Conservation (phyloP, 2,329 filamentous ascomycete genomes). For the Neonectria ditissima region DNA sequence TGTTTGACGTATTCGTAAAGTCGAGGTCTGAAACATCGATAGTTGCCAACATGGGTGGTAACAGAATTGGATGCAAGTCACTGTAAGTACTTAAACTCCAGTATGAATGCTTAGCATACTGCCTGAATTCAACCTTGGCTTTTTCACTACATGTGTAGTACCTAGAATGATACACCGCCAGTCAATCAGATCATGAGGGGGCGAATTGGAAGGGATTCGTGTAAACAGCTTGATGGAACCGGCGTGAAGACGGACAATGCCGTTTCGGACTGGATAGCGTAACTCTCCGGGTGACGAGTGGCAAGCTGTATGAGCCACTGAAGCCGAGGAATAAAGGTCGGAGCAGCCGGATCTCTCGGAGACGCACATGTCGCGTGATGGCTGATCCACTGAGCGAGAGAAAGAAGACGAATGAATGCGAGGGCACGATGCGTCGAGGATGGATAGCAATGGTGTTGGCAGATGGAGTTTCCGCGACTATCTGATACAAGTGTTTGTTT, state of each 20-base stretch:
- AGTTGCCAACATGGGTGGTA: background rate
- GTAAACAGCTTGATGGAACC: background rate
- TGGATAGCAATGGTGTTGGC: background rate
- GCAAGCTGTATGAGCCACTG: background rate
- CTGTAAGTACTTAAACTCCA: background rate
- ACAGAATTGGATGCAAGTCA: background rate
- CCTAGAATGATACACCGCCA: background rate
- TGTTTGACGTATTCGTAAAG: constrained; percentile 4
- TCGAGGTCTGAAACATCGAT: constrained; percentile 6
- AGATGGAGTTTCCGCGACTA: background rate
- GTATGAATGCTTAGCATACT: background rate
- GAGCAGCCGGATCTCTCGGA: constrained; percentile 36
- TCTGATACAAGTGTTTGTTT: background rate
- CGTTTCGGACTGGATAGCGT: background rate
- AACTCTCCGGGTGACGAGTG: background rate
- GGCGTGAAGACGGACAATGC: background rate
- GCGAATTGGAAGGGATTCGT: background rate
- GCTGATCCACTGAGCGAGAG: background rate
- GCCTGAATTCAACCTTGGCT: background rate
- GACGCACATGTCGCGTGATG: constrained; percentile 29
- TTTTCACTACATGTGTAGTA: background rate
- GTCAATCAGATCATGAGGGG: background rate
- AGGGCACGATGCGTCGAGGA: background rate
- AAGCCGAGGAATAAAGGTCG: background rate
- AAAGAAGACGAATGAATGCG: constrained; percentile 11